phyloP scores from a whole-genome alignment of 1,139 yeast species.

The Yamadazyma sp. region DNA sequence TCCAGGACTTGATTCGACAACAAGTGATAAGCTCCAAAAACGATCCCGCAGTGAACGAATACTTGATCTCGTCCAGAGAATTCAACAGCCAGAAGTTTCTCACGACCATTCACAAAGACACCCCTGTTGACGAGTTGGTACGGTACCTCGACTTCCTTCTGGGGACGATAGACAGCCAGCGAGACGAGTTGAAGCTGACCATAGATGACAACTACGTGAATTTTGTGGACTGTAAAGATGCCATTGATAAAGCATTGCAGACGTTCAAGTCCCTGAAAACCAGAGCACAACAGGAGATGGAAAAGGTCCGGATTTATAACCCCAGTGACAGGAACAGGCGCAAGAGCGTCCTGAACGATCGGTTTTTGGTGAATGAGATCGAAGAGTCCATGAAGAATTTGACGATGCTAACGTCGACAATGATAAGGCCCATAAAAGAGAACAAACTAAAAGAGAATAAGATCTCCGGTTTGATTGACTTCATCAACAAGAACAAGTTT shows the following conservation, averaged over 20 bases:
- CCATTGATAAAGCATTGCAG: conserved; percentile 39
- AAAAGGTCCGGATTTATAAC: conserved; percentile 37
- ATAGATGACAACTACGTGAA: conserved; percentile 74
- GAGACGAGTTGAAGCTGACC: conserved; percentile 62
- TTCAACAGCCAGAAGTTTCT: conserved; percentile 74
- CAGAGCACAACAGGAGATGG: conserved; percentile 37
- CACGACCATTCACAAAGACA: conserved; percentile 67
- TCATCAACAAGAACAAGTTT: conserved; percentile 60
- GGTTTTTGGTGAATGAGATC: conserved; percentile 31
- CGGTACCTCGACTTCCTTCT: conserved; percentile 61
- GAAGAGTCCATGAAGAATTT: conserved; percentile 49
- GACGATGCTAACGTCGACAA: conserved; percentile 59
- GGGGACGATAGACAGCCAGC: conserved; percentile 58
- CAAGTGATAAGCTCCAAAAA: conserved; percentile 37
- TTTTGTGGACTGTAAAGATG: conserved; percentile 74
- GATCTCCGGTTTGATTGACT: conserved; percentile 57
- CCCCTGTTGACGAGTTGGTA: conserved; percentile 63
- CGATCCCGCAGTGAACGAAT: conserved; percentile 50
- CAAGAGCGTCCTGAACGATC: conserved; percentile 14
- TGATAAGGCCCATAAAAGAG: conserved; percentile 76
- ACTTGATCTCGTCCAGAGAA: conserved; percentile 66
- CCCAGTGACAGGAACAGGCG: conserved; percentile 26
- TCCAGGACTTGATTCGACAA: conserved; percentile 39
- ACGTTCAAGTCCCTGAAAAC: conserved; percentile 38
- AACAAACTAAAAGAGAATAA: conserved; percentile 61